A percentile compares a stretch with the other conserved stretches of the same genome.
Conservation (phyloP, 225 moss, liverwort and hornwort genomes). For the Straminergon stramineum region DNA sequence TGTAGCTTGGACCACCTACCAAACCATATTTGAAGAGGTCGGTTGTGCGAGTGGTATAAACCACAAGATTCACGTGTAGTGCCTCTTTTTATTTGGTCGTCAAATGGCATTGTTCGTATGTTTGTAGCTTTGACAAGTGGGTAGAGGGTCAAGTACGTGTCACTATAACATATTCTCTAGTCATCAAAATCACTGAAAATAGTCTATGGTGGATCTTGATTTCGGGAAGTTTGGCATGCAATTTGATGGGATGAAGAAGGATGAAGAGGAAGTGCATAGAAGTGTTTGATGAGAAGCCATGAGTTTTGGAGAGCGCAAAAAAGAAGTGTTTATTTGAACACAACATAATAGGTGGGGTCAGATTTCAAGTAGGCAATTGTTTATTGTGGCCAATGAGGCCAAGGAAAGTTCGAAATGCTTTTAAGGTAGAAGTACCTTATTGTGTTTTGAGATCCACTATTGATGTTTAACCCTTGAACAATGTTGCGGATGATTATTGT, state of each 20-base stretch:
- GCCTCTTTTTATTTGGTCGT: background rate
- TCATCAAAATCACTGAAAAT: rapidly evolving
- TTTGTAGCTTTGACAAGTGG: background rate
- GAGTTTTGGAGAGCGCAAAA: rapidly evolving
- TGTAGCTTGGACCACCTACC: background rate
- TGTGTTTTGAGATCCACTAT: too few species aligned
- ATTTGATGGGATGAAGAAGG: background rate
- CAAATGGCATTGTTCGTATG: background rate
- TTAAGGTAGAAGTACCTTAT: background rate
- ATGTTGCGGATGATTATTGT: too few species aligned
- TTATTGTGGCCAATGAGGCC: background rate
- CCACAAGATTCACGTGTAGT: background rate
- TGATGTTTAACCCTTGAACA: too few species aligned
- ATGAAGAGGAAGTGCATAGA: background rate
- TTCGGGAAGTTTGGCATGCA: background rate
- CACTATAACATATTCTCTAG: background rate
- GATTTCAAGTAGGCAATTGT: background rate
- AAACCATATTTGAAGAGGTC: background rate
- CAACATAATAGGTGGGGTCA: too few species aligned
- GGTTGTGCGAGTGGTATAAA: background rate
- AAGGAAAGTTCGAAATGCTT: background rate
- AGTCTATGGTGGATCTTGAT: background rate
- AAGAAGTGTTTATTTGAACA: rapidly evolving
- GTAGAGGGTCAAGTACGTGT: too few species aligned
- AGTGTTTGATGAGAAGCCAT: background rate